A percentile compares a stretch with the other conserved stretches of the same genome.
Conservation (phyloP, 202 grass and related monocot genomes). For the Schoenoplectus tabernaemontani region DNA sequence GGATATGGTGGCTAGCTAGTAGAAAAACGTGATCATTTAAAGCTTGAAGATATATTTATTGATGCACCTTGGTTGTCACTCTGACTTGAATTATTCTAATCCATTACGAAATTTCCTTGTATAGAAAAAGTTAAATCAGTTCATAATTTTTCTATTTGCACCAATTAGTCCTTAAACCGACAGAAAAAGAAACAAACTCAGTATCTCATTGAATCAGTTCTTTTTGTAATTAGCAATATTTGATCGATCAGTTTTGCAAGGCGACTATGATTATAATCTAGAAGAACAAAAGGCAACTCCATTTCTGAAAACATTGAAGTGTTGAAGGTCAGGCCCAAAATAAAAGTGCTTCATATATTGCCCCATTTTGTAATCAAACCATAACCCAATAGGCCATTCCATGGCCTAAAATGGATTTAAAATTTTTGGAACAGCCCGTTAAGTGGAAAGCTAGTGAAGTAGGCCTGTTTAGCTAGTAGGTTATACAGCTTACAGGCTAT, state of each 20-base stretch:
- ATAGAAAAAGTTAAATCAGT: not conserved
- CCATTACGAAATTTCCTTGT: not conserved
- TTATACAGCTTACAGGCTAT: too few relatives aligned
- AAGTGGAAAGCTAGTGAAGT: too few relatives aligned
- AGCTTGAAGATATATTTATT: not conserved
- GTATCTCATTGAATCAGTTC: not conserved
- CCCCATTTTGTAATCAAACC: too few relatives aligned
- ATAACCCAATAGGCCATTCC: too few relatives aligned
- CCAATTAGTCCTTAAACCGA: not conserved
- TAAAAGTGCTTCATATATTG: too few relatives aligned
- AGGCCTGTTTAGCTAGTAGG: too few relatives aligned
- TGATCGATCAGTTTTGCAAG: not conserved
- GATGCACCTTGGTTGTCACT: not conserved
- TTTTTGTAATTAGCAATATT: not conserved
- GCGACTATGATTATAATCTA: not conserved
- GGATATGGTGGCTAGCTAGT: conserved; percentile 1
- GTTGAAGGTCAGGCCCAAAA: too few relatives aligned
- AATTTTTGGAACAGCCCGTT: too few relatives aligned
- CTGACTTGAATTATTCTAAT: not conserved
- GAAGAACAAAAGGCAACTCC: not conserved
- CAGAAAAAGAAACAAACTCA: too few relatives aligned
- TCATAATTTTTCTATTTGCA: not conserved
- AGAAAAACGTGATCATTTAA: not conserved
- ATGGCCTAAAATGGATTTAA: too few relatives aligned
- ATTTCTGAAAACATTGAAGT: not conserved